Evolutionary conservation across 805 yeast genomes (phyloP).

Genomic region (Citeromyces matritensis): DNA sequence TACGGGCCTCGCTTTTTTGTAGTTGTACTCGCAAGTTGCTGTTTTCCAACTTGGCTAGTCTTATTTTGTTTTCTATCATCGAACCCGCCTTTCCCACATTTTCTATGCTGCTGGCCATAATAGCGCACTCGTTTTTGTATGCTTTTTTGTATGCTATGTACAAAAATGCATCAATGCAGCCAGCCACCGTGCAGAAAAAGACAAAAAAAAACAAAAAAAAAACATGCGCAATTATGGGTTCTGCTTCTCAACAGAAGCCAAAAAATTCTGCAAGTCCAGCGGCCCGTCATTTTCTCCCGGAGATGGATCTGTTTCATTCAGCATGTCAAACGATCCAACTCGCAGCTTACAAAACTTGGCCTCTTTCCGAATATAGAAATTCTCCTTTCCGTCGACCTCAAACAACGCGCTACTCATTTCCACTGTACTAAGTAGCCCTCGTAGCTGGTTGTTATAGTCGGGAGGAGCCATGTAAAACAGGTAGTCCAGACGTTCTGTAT

Average conservation of each 20-base stretch:
- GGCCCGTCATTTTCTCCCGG: slow-evolving; percentile 36
- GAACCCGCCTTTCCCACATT: too few relatives aligned
- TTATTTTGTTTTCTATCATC: not conserved
- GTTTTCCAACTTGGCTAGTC: not conserved
- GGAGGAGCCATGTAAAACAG: not conserved
- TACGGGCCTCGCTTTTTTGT: not conserved
- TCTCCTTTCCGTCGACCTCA: not conserved
- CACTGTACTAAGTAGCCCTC: slow-evolving; percentile 2
- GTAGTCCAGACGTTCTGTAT: slow-evolving; percentile 2
- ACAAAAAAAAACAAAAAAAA: not conserved
- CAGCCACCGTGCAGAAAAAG: too few relatives aligned
- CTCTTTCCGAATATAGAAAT: slow-evolving; percentile 11
- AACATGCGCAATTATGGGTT: slow-evolving; percentile 16
- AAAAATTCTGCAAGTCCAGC: slow-evolving; percentile 36
- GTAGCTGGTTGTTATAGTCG: slow-evolving; percentile 9
- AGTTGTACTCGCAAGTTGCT: not conserved
- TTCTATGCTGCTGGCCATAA: too few relatives aligned
- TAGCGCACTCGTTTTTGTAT: too few relatives aligned
- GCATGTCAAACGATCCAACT: slow-evolving; percentile 35
- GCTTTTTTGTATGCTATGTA: too few relatives aligned
- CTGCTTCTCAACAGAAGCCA: slow-evolving; percentile 28
- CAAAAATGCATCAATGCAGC: too few relatives aligned
- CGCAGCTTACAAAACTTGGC: slow-evolving; percentile 18
- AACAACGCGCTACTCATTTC: slow-evolving; percentile 5
- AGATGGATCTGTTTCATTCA: slow-evolving; percentile 39